phyloP scores from a whole-genome alignment of 495 filamentous ascomycete genomes.

The Cercophora samala region DNA sequence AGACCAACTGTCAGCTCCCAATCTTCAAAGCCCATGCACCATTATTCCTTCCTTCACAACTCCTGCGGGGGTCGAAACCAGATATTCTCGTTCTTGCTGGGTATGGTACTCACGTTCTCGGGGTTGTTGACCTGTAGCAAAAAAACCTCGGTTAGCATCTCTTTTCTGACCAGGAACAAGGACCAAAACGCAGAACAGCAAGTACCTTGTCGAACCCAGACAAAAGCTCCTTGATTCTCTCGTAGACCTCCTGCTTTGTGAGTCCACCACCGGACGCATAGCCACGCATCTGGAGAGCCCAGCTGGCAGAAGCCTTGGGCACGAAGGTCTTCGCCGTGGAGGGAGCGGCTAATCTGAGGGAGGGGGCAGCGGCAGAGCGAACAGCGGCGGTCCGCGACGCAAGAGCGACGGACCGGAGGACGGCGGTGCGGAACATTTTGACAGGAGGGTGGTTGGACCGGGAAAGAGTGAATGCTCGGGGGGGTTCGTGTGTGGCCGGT shows the following conservation, averaged over 20 bases:
- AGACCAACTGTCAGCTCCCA: not conserved
- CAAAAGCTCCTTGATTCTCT: conserved; percentile 86
- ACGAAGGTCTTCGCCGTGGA: conserved; percentile 46
- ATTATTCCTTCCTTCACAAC: not conserved
- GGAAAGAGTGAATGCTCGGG: not conserved
- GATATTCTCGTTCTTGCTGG: not conserved
- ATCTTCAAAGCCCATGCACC: not conserved
- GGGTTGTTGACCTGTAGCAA: conserved; percentile 66
- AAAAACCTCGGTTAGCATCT: not conserved
- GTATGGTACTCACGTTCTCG: conserved; percentile 59
- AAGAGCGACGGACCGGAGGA: conserved; percentile 62
- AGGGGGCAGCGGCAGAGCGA: conserved; percentile 55
- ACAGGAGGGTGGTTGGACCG: not conserved
- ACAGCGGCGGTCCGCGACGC: conserved; percentile 53
- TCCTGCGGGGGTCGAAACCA: not conserved
- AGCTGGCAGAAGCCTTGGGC: conserved; percentile 46
- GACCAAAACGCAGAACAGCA: conserved; percentile 12
- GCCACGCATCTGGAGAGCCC: conserved; percentile 61
- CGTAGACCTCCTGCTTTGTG: conserved; percentile 78
- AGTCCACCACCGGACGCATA: conserved; percentile 82
- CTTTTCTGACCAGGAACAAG: not conserved
- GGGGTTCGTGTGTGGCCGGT: conserved; percentile 11
- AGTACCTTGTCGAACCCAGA: conserved; percentile 96
- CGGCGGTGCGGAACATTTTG: conserved; percentile 81
- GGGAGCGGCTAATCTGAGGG: conserved; percentile 47